Conservation (phyloP, 1,284 basidiomycete genomes). For the Moniliophthora roreri region DNA sequence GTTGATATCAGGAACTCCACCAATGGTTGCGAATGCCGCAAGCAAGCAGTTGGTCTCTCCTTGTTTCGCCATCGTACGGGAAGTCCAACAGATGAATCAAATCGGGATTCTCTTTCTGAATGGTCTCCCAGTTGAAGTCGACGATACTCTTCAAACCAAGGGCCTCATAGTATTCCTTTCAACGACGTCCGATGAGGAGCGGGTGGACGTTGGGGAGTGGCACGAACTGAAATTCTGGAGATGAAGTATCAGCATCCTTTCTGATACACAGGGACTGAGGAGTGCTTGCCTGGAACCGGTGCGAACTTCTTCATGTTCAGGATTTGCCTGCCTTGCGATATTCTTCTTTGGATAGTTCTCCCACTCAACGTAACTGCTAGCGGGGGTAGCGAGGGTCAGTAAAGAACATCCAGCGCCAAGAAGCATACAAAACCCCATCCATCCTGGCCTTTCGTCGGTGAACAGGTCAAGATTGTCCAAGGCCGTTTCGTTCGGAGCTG, state of each 20-base stretch:
- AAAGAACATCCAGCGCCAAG: not conserved
- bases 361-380: constrained; percentile 47
- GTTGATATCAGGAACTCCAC: constrained; percentile 16
- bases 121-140: constrained; percentile 52
- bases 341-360: constrained; percentile 45
- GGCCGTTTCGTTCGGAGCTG: not conserved
- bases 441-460: constrained; percentile 33
- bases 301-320: constrained; percentile 41
- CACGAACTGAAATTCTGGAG: constrained; percentile 47
- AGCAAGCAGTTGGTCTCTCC: constrained; percentile 37
- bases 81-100: constrained; percentile 55
- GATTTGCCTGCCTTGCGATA: constrained; percentile 37
- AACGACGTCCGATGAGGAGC: constrained; percentile 48
- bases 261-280: not conserved
- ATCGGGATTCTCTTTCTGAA: constrained; percentile 53
- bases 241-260: not conserved
- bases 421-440: constrained; percentile 31
- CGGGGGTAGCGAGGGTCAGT: not conserved
- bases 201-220: constrained; percentile 54
- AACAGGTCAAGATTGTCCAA: constrained; percentile 18
- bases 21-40: constrained; percentile 17
- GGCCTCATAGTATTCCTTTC: constrained; percentile 55
- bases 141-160: constrained; percentile 47
- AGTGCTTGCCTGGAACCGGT: constrained; percentile 36
- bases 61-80: constrained; percentile 53